Conservation (phyloP, 345 rosid genomes). For the Salix dunnii region DNA sequence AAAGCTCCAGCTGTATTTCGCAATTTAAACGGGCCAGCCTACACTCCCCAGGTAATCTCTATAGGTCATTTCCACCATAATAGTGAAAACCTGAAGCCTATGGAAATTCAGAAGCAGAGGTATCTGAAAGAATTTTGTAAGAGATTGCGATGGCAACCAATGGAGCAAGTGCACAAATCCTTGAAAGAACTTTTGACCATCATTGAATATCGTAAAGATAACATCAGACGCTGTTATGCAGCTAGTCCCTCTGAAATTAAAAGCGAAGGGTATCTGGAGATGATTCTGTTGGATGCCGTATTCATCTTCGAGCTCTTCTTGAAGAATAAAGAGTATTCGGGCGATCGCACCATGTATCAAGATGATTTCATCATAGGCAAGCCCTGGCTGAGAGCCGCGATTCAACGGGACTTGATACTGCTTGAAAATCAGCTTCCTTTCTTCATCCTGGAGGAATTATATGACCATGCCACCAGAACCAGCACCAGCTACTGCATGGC, state of each 20-base stretch:
- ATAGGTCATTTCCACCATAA: slow-evolving; percentile 5
- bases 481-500: too few relatives aligned
- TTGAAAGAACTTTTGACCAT: not conserved
- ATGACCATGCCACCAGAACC: not conserved
- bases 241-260: rapidly evolving
- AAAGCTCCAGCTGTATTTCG: not conserved
- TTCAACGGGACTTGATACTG: slow-evolving; percentile 1
- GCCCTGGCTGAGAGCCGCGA: not conserved
- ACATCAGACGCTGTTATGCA: not conserved
- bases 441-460: not conserved
- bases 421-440: slow-evolving; percentile 21
- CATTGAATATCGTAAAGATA: not conserved
- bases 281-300: slow-evolving; percentile 6
- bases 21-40: not conserved
- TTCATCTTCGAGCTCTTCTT: slow-evolving; percentile 20
- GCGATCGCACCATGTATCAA: not conserved
- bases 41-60: slow-evolving; percentile 15
- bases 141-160: not conserved
- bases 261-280: not conserved
- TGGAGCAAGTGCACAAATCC: not conserved
- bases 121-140: not conserved
- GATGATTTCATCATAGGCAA: slow-evolving; percentile 6
- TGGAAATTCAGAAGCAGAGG: slow-evolving; percentile 2
- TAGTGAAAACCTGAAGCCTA: not conserved
- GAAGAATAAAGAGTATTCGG: not conserved